Conservation (phyloP, 2,329 filamentous ascomycete species). For the Penicillium psychrosexuale region DNA sequence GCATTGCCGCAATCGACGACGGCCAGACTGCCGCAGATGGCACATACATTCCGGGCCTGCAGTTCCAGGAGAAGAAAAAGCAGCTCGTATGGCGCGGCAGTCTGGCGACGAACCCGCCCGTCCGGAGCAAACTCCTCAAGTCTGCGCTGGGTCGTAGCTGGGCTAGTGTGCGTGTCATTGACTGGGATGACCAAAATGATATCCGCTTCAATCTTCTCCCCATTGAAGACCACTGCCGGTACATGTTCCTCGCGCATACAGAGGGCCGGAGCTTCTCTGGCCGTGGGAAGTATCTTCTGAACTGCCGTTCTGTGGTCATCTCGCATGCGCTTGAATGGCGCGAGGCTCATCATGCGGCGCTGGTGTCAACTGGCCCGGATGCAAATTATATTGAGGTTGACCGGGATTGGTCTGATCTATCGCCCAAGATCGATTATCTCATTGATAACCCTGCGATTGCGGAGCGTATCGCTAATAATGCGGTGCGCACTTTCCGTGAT, state of each 20-base stretch:
- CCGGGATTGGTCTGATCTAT: slow-evolving; percentile 57
- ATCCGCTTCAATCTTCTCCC: slow-evolving; percentile 44
- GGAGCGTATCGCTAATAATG: slow-evolving; percentile 52
- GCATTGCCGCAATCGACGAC: slow-evolving; percentile 39
- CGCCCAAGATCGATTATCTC: slow-evolving; percentile 43
- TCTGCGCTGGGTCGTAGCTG: slow-evolving; percentile 43
- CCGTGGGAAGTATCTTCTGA: slow-evolving; percentile 53
- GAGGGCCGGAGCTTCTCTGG: slow-evolving; percentile 56
- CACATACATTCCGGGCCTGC: slow-evolving; percentile 11
- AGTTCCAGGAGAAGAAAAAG: slow-evolving; percentile 42
- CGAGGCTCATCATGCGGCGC: slow-evolving; percentile 49
- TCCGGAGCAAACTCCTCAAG: slow-evolving; percentile 42
- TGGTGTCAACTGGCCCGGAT: slow-evolving; percentile 45
- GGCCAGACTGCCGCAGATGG: slow-evolving; percentile 24
- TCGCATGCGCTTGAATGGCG: slow-evolving; percentile 50
- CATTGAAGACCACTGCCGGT: slow-evolving; percentile 54
- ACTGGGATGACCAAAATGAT: slow-evolving; percentile 42
- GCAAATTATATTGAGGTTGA: slow-evolving; percentile 52
- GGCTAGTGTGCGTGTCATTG: slow-evolving; percentile 45
- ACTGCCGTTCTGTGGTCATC: slow-evolving; percentile 51
- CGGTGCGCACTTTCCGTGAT: slow-evolving; percentile 49
- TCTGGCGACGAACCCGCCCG: slow-evolving; percentile 37
- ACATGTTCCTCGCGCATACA: slow-evolving; percentile 54
- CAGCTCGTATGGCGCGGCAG: slow-evolving; percentile 51
- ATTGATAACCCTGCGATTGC: slow-evolving; percentile 45